phyloP scores from a whole-genome alignment of 805 yeast species.

The Yueomyces sinensis region DNA sequence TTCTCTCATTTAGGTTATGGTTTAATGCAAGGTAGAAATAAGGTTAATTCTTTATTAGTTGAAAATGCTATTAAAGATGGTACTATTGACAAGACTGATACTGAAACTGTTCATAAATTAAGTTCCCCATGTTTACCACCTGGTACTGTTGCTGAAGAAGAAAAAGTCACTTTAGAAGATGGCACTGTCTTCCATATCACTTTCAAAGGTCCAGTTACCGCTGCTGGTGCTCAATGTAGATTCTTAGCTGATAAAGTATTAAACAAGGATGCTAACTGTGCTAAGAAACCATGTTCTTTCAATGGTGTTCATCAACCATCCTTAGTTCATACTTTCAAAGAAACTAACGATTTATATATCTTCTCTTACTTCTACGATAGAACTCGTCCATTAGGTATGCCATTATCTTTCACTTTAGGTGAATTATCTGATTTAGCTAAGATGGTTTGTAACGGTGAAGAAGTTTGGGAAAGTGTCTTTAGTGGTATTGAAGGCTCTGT shows the following conservation, averaged over 20 bases:
- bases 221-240: conserved; percentile 69
- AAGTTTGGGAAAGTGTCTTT: conserved; percentile 56
- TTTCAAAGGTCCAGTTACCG: conserved; percentile 46
- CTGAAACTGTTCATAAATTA: conserved; percentile 33
- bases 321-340: conserved; percentile 60
- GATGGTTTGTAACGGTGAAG: conserved; percentile 75
- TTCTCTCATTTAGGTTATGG: conserved; percentile 95
- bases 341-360: conserved; percentile 65
- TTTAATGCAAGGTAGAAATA: conserved; percentile 83
- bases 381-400: conserved; percentile 91
- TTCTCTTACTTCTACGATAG: conserved; percentile 94
- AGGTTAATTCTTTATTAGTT: conserved; percentile 57
- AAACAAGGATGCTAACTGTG: conserved; percentile 73
- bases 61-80: conserved; percentile 32
- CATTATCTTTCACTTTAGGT: conserved; percentile 69
- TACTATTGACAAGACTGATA: conserved; percentile 25
- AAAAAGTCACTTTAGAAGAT: conserved; percentile 42
- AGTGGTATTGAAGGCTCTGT: conserved; percentile 56
- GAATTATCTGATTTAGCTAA: conserved; percentile 75
- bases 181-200: conserved; percentile 38
- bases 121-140: conserved; percentile 86
- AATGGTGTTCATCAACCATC: conserved; percentile 97
- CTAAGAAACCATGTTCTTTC: conserved; percentile 76
- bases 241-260: conserved; percentile 67
- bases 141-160: conserved; percentile 43